These are phyloP conservation scores for Penicillium sp. DNA, from an alignment of 2,329 filamentous ascomycete species.

Conservation along the genomic window DNA sequence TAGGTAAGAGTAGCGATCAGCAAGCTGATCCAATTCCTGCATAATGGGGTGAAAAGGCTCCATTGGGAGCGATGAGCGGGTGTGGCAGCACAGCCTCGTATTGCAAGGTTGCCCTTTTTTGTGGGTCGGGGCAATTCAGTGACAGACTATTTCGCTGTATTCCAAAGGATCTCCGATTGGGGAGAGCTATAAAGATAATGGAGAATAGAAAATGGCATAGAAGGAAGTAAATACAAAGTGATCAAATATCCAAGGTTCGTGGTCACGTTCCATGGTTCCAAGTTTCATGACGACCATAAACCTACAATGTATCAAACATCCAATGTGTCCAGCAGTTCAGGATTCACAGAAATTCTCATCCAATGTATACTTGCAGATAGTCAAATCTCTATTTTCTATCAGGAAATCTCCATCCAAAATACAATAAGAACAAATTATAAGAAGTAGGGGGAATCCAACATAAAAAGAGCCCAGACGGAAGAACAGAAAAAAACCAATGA, in stretches of 20 bases:
- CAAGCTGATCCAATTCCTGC: background rate
- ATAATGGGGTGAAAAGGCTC: background rate
- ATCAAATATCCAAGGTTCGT: too few relatives aligned
- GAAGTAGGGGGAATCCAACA: slow-evolving; percentile 19
- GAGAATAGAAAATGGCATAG: too few relatives aligned
- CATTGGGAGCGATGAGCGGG: background rate
- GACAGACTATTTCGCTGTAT: background rate
- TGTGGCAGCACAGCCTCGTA: background rate
- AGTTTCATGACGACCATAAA: too few relatives aligned
- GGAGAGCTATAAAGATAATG: background rate
- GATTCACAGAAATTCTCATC: too few relatives aligned
- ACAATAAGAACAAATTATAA: slow-evolving; percentile 13
- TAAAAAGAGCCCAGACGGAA: slow-evolving; percentile 9
- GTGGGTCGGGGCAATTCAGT: background rate
- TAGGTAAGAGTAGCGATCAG: background rate
- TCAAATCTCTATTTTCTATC: slow-evolving; percentile 24
- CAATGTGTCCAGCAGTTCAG: too few relatives aligned
- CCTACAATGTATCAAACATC: too few relatives aligned
- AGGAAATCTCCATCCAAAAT: slow-evolving; percentile 11
- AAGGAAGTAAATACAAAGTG: too few relatives aligned
- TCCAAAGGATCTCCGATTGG: background rate
- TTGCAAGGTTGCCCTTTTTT: background rate
- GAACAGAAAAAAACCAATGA: slow-evolving; percentile 10
- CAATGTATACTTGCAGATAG: slow-evolving; percentile 12
- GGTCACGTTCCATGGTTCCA: too few relatives aligned